Conservation (phyloP, 2,329 filamentous ascomycete species). For the Aspergillus aculeatinus region DNA sequence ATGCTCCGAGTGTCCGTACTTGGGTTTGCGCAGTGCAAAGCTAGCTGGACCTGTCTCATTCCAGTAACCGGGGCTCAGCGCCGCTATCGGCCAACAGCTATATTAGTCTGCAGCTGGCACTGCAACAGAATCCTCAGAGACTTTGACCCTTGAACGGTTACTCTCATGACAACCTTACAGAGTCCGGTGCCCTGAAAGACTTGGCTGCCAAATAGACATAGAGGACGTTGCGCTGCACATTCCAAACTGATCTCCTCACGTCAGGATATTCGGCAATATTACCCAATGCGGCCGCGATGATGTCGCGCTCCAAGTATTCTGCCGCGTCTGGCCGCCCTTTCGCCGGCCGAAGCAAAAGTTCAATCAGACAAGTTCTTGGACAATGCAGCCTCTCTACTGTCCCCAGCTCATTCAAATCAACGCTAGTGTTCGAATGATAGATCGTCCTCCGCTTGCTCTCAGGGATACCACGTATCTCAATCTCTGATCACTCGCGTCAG, state of each 20-base stretch:
- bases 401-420: neutral
- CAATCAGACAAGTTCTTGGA: constrained; percentile 13
- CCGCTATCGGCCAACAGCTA: neutral
- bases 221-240: neutral
- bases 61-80: neutral
- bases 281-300: constrained; percentile 21
- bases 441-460: neutral
- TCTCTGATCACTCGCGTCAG: neutral
- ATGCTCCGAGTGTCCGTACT: no score
- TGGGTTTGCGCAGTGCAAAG: neutral
- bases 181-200: neutral
- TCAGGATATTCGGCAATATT: constrained; percentile 16
- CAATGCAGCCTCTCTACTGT: constrained; percentile 6
- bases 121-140: neutral
- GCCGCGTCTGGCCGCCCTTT: constrained; percentile 32
- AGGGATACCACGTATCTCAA: neutral
- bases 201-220: neutral
- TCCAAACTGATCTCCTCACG: neutral
- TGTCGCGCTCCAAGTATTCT: constrained; percentile 30
- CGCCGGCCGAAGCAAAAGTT: constrained; percentile 21
- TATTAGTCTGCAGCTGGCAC: neutral
- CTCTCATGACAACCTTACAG: neutral
- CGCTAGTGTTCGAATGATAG: constrained; percentile 8
- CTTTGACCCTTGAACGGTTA: neutral
- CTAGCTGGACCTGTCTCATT: neutral